These are phyloP conservation scores for Eragrostis curvula DNA, from an alignment of 176 grass and related monocot species.

Conservation along the genomic window DNA sequence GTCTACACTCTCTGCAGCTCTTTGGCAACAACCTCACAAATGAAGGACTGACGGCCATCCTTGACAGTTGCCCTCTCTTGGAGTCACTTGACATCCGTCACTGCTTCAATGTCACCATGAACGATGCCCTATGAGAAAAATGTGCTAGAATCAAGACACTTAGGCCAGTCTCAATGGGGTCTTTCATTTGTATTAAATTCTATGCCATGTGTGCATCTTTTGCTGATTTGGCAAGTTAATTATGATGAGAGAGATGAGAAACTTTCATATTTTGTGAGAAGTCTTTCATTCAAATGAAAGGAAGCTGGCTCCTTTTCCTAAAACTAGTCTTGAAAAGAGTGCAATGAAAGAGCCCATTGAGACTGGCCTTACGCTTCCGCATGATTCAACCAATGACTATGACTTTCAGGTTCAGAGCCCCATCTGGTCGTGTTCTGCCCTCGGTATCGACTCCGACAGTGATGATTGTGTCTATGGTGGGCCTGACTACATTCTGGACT, in stretches of 20 bases:
- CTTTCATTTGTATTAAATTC: too few relatives aligned
- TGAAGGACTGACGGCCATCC: constrained; percentile 1
- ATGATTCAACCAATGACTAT: constrained; percentile 1
- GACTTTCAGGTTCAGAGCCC: neutral
- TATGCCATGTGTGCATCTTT: too few relatives aligned
- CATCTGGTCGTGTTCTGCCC: neutral
- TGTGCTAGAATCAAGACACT: constrained; percentile 16
- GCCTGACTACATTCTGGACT: constrained; percentile 15
- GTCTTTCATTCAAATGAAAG: too few relatives aligned
- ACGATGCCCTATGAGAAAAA: neutral
- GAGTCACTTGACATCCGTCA: constrained; percentile 13
- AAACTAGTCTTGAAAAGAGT: too few relatives aligned
- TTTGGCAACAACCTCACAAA: constrained; percentile 13
- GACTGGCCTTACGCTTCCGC: too few relatives aligned
- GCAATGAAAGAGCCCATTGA: too few relatives aligned
- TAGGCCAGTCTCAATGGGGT: too few relatives aligned
- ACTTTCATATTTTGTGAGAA: too few relatives aligned
- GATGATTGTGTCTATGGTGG: constrained; percentile 2
- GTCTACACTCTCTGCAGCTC: constrained; percentile 16
- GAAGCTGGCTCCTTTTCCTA: too few relatives aligned
- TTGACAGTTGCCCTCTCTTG: constrained; percentile 14
- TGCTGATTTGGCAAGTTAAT: too few relatives aligned
- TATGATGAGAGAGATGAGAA: too few relatives aligned
- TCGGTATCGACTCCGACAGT: neutral
- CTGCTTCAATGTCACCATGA: constrained; percentile 16